These are phyloP conservation scores for Mycena venus DNA, from an alignment of 768 basidiomycete genomes.

Conservation along the genomic window DNA sequence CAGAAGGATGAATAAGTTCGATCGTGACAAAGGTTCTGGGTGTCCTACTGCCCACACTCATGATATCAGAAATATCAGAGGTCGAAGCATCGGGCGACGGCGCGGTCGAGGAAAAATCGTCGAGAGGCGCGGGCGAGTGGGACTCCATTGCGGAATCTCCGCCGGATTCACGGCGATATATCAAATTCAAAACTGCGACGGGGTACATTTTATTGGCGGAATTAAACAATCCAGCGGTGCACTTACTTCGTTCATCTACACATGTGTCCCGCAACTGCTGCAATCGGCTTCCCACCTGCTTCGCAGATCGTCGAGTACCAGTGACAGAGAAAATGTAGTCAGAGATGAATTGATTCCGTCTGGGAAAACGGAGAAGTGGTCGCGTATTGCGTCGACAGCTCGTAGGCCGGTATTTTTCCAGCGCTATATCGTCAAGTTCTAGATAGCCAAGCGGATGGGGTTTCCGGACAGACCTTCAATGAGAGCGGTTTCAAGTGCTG, in stretches of 20 bases:
- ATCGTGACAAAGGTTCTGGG: conserved; percentile 27
- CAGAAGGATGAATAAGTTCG: conserved; percentile 13
- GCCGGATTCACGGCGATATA: conserved; percentile 23
- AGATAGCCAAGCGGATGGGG: too few species aligned
- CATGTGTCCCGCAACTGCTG: conserved; percentile 78
- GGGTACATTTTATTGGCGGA: neutral
- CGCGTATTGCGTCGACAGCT: conserved; percentile 55
- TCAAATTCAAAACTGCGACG: conserved; percentile 37
- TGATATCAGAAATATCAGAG: neutral
- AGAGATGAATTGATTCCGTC: conserved; percentile 76
- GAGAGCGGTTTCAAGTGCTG: conserved; percentile 70
- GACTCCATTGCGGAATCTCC: neutral
- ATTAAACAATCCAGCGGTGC: neutral
- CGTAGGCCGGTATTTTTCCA: conserved; percentile 68
- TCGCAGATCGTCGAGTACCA: conserved; percentile 69
- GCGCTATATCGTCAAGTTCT: conserved; percentile 53
- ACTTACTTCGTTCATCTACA: conserved; percentile 66
- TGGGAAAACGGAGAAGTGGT: conserved; percentile 71
- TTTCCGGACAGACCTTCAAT: conserved; percentile 70
- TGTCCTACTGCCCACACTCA: neutral
- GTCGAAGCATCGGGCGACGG: conserved; percentile 5
- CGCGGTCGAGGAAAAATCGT: neutral
- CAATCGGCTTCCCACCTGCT: conserved; percentile 79
- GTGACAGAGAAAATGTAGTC: conserved; percentile 71
- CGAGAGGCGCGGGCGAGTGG: neutral